Evolutionary conservation across 176 grass and related monocot species (phyloP), one percentile per base, ranked within the genome.

Genomic region (Bromus sterilis): DNA sequence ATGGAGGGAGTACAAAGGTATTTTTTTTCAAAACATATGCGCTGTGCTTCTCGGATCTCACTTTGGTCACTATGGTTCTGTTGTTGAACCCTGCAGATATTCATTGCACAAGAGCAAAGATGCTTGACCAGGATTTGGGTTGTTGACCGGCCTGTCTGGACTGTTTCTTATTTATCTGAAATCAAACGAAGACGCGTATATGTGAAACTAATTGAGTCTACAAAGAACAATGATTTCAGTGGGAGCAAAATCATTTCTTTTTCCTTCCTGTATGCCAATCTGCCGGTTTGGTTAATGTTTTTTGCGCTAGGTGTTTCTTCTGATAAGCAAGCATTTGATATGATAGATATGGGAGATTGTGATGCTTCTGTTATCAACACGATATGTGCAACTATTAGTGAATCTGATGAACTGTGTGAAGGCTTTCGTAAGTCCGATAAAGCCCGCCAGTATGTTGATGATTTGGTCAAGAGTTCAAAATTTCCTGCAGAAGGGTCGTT

Each of bases 231-330:
- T 80, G 93, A 92, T 67, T 80, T 86, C 31, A 93, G 83, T 79
- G 88, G 82, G 51, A 78, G 88, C 41, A 99, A 88, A 89, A 67
- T 86, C 25, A 88, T 95, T 75, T 88, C 71, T 6, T 40, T 93
- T 16, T 95, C 69, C 56, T 99, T 99, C 81, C 64, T 99, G 62
- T 93, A 85, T 64, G 91, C 87, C 15, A 93, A 70, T 77, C 74
- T 93, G 85, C 96, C 96, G n/a, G 74, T 91, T 60, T 99, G 96
- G 96, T 79, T 95, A 64, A 72, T 99, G 89, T 95, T 99, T 86
- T 99, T 95, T 44, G 91, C 96, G 0, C 87, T 99, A 64, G 96
- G 96, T 80, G 72, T 94, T 76, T 75, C 84, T 70, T 95, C 92
- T 77, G 96, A 95, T 53, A 95, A 95, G 76, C 93, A 95, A 78